These are phyloP conservation scores for Gymnopilus junonius DNA, from an alignment of 768 basidiomycete genomes.

Conservation along the genomic window DNA sequence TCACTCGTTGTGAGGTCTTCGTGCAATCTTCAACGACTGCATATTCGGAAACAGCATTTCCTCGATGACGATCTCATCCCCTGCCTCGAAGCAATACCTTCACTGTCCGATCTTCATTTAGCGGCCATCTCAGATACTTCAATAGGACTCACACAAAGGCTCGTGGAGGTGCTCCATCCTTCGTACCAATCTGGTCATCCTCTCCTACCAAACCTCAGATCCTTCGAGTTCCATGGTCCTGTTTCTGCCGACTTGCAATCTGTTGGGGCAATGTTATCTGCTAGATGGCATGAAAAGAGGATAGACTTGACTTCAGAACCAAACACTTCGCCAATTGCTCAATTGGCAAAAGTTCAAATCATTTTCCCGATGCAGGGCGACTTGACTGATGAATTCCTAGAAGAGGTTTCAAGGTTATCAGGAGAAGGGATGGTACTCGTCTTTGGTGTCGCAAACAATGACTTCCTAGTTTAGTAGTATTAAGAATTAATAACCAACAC, in stretches of 20 bases:
- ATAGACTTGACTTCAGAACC: background rate
- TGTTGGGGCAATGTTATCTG: constrained; percentile 5
- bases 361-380: background rate
- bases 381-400: background rate
- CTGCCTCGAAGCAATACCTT: constrained; percentile 17
- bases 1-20: constrained; percentile 20
- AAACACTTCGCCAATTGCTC: background rate
- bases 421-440: background rate
- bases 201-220: constrained; percentile 14
- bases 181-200: constrained; percentile 1
- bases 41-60: constrained; percentile 17
- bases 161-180: constrained; percentile 12
- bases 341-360: background rate
- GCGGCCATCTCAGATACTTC: background rate
- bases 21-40: constrained; percentile 17
- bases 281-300: background rate
- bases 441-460: background rate
- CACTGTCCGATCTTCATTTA: constrained; percentile 16
- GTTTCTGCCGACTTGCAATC: constrained; percentile 6
- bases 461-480: background rate
- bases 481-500: too few relatives aligned
- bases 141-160: constrained; percentile 14
- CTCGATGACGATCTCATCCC: constrained; percentile 18
- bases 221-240: constrained; percentile 16
- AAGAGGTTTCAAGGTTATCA: background rate